Base-by-base conservation (phyloP, 352 stramenopile species). In the Pelagophyceae sp. region DNA sequence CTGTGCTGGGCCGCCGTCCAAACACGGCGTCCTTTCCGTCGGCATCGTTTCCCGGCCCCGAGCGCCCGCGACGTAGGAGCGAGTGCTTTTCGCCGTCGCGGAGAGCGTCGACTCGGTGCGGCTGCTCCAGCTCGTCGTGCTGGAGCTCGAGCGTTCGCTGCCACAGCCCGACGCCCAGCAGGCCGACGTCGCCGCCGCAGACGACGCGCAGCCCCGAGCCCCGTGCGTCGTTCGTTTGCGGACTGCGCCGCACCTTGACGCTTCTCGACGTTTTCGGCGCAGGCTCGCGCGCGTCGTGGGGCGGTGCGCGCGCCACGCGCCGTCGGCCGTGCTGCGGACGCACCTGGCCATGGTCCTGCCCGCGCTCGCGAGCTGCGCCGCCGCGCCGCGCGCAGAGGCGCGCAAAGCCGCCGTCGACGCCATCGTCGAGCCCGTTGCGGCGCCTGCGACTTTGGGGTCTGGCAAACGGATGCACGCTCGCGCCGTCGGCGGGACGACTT, bases 391-490 rank as follows among this genome's bases (percentile, higher is more conserved):
- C 67, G 67, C 67, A 33, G 67, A 50, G 17, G 37, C 35, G 17
- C 67, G 67, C 67, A 74, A 74, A 37, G 67, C 67, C 67, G 67
- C 67, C 67, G 67, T 74, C 38, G 67, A 74, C 67, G 67, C 27
- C 35, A 11, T 74, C 35, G 67, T 74, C 35, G 67, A 74, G 27
- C n/a, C n/a, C n/a, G n/a, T n/a, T n/a, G n/a, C n/a, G n/a, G n/a
- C n/a, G n/a, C n/a, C n/a, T n/a, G n/a, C n/a, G n/a, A n/a, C n/a
- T n/a, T n/a, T n/a, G n/a, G n/a, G n/a, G n/a, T n/a, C n/a, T n/a
- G n/a, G n/a, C n/a, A n/a, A n/a, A n/a, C n/a, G n/a, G n/a, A n/a
- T n/a, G n/a, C n/a, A n/a, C n/a, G n/a, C n/a, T n/a, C n/a, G n/a
- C n/a, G n/a, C n/a, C n/a, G n/a, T n/a, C n/a, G n/a, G n/a, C n/a